A percentile compares a stretch with the other conserved stretches of the same genome.
phyloP scores from a whole-genome alignment of 352 stramenopile species.

The Globisporangium acanthophoron region DNA sequence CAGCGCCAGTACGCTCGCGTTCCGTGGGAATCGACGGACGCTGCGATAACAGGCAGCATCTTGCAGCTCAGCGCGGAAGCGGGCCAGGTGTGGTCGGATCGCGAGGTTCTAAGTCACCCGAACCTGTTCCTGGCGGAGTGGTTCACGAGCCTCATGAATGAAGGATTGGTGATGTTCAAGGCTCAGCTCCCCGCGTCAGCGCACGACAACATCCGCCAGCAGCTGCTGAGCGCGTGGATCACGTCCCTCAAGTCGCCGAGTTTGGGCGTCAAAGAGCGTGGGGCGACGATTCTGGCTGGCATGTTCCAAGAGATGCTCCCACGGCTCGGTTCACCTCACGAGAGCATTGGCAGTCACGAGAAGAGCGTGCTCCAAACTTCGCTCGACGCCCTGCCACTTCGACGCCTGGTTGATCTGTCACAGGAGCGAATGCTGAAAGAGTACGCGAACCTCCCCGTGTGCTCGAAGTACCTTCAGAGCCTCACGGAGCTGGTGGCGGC shows the following conservation, averaged over 20 bases:
- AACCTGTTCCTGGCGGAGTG: slow-evolving; percentile 85
- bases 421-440: slow-evolving; percentile 75
- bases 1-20: slow-evolving; percentile 77
- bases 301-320: slow-evolving; percentile 79
- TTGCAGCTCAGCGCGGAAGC: slow-evolving; percentile 65
- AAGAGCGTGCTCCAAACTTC: slow-evolving; percentile 26
- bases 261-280: slow-evolving; percentile 83
- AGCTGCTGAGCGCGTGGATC: slow-evolving; percentile 76
- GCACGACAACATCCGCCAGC: slow-evolving; percentile 53
- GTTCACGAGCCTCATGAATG: slow-evolving; percentile 73
- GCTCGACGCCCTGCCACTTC: slow-evolving; percentile 53
- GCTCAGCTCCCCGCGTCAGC: slow-evolving; percentile 25
- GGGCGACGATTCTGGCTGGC: slow-evolving; percentile 65
- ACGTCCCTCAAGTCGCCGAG: slow-evolving; percentile 80
- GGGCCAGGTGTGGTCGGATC: slow-evolving; percentile 75
- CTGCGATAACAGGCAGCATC: slow-evolving; percentile 60
- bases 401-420: slow-evolving; percentile 64
- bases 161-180: slow-evolving; percentile 43
- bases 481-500: slow-evolving; percentile 79
- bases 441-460: slow-evolving; percentile 69
- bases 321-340: slow-evolving; percentile 18
- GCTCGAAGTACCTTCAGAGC: slow-evolving; percentile 82
- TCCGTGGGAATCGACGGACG: slow-evolving; percentile 76
- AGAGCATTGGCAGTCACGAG: slow-evolving; percentile 14
- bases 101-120: slow-evolving; percentile 73